Evolutionary conservation across 1,139 yeast genomes (phyloP).

Genomic region (Suhomyces bolitotheri): DNA sequence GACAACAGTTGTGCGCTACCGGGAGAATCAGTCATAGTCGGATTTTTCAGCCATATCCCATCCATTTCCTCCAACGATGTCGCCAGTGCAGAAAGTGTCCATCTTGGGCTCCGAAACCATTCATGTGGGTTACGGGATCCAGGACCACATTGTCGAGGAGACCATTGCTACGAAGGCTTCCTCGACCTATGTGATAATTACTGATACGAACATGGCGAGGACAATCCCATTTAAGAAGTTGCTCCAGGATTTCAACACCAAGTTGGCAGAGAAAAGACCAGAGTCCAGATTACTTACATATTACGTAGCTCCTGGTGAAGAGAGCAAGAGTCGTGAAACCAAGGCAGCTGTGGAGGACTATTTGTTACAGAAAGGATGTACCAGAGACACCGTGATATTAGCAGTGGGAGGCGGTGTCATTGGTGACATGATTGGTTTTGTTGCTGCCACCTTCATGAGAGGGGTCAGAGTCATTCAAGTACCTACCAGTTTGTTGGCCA

Average conservation of each 20-base stretch:
- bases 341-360: constrained; percentile 94
- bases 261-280: constrained; percentile 34
- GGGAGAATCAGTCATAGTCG: constrained; percentile 10
- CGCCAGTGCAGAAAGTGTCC: constrained; percentile 52
- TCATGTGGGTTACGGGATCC: constrained; percentile 87
- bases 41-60: constrained; percentile 6
- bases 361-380: constrained; percentile 81
- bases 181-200: constrained; percentile 88
- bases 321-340: constrained; percentile 82
- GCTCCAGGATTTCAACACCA: constrained; percentile 32
- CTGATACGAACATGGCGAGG: constrained; percentile 78
- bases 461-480: constrained; percentile 94
- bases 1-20: background rate
- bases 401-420: constrained; percentile 99
- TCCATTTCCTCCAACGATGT: constrained; percentile 20
- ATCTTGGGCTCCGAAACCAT: constrained; percentile 83
- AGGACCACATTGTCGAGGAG: constrained; percentile 71
- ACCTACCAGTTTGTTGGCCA: constrained; percentile 90
- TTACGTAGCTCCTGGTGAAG: constrained; percentile 89
- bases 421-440: constrained; percentile 99
- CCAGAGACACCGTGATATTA: constrained; percentile 90
- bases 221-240: constrained; percentile 59
- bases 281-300: constrained; percentile 69
- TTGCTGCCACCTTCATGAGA: constrained; percentile 98
- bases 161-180: constrained; percentile 65